Conservation (phyloP, 2,329 filamentous ascomycete species). For the Catunica adiposa region DNA sequence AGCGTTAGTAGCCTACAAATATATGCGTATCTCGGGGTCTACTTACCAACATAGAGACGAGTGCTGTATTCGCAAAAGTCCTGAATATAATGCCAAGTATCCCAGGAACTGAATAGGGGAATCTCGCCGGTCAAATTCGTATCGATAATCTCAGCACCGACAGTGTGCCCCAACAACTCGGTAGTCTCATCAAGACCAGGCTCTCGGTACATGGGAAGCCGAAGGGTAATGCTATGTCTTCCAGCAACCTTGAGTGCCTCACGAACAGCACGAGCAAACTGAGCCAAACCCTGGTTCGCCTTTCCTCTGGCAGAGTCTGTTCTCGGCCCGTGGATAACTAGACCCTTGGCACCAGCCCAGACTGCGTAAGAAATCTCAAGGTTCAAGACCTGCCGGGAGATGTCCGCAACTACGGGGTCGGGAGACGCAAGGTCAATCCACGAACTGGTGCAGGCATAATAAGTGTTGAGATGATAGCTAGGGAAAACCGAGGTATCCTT, state of each 20-base stretch:
- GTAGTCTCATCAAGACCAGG: constrained; percentile 38
- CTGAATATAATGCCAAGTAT: constrained; percentile 81
- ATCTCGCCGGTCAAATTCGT: constrained; percentile 32
- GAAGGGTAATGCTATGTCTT: constrained; percentile 64
- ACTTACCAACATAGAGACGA: constrained; percentile 65
- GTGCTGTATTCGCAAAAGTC: constrained; percentile 71
- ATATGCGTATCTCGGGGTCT: background rate
- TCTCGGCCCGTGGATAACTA: constrained; percentile 66
- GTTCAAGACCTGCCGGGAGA: constrained; percentile 79
- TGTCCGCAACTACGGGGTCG: constrained; percentile 65
- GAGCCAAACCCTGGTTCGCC: constrained; percentile 39
- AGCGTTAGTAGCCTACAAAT: constrained; percentile 1
- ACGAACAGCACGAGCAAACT: constrained; percentile 70
- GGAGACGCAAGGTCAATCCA: constrained; percentile 84
- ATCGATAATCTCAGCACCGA: constrained; percentile 17
- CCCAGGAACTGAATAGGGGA: constrained; percentile 71
- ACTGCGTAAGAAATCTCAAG: constrained; percentile 88
- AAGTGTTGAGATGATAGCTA: constrained; percentile 49
- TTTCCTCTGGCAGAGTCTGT: constrained; percentile 39
- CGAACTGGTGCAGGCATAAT: constrained; percentile 65
- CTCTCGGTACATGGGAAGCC: constrained; percentile 70
- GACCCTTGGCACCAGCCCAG: constrained; percentile 76
- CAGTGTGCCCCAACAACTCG: constrained; percentile 32
- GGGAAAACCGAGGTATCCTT: constrained; percentile 63
- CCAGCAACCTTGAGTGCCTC: constrained; percentile 60